Base-by-base conservation (phyloP, 805 yeast genomes). In the Kuraishia borneana region DNA sequence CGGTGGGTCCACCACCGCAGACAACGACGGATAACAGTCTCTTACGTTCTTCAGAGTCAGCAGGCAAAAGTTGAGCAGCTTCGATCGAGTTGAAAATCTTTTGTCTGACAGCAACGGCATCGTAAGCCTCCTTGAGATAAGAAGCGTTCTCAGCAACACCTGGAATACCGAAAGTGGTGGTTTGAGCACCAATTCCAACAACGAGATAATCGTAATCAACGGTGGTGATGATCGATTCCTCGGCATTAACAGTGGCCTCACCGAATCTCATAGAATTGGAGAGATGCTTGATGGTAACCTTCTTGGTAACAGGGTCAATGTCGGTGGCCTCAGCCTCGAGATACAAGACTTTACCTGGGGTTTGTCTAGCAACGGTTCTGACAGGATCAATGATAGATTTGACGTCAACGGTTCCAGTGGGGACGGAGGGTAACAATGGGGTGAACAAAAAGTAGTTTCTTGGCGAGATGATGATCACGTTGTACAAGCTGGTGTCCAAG, bases 1-100 rank as follows among this genome's bases (percentile, higher is more conserved):
- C 97, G 30, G 97, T 88, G 55, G 97, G 96, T 43, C 97, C 97
- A 61, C 96, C 97, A 51, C 97, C 97, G 46, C 92, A 94, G 42
- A 89, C 94, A 42, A 89, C 89, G 48, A 87, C 78, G 42, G 79
- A 81, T 54, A 88, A 70, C 48, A 89, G 70, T 57, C 95, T 75
- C 61, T 76, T 73, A 61, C 96, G 76, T 56, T 83, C 94, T 45
- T 75, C 83, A 20, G 60, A 57, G 36, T 65, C 77, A 46, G 70
- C 71, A 38, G 92, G 83, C 46, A 87, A 70, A 43, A 80, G 65
- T 46, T 82, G 75, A 29, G 96, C 95, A 42, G 85, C 81, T 65
- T 89, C 96, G 50, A 88, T 77, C 47, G 82, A 73, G 54, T 83
- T 84, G 80, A 87, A 83, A 42, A 88, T 68, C 46, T 81, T 76